A percentile compares a stretch with the other conserved stretches of the same genome.
Evolutionary conservation across 2,329 filamentous ascomycete species (phyloP).

Genomic region (Immersiporthe knoxdaviesiana): DNA sequence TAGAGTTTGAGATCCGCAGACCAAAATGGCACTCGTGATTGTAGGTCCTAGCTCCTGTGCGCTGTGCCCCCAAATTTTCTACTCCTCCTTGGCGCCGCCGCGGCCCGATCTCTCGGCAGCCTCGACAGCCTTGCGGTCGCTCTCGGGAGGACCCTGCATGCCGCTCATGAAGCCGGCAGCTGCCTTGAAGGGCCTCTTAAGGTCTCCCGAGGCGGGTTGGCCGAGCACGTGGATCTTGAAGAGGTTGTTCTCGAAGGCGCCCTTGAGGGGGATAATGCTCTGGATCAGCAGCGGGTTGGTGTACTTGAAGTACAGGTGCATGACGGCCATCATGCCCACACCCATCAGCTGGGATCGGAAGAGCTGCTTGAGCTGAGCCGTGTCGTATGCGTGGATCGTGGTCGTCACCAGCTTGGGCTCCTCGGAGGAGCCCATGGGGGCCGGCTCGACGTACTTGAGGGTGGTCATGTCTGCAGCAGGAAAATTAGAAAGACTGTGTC

Average conservation of each 20-base stretch:
- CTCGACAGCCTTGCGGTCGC: conserved; percentile 88
- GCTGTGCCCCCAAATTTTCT: conserved; percentile 43
- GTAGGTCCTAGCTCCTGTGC: conserved; percentile 3
- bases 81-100: conserved; percentile 74
- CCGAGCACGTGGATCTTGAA: conserved; percentile 95
- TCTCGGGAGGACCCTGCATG: conserved; percentile 72
- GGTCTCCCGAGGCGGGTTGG: conserved; percentile 82
- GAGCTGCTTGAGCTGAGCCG: conserved; percentile 77
- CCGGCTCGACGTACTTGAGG: conserved; percentile 97
- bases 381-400: conserved; percentile 94
- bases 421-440: conserved; percentile 89
- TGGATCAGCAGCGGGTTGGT: conserved; percentile 99
- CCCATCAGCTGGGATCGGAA: conserved; percentile 96
- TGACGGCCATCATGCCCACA: conserved; percentile 95
- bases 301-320: conserved; percentile 99
- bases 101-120: conserved; percentile 75
- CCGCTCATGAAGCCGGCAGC: conserved; percentile 80
- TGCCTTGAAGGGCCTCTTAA: conserved; percentile 95
- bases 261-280: conserved; percentile 97
- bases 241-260: conserved; percentile 91
- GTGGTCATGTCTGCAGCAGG: conserved; percentile 79
- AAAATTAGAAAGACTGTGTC: conserved; percentile 1
- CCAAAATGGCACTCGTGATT: not conserved
- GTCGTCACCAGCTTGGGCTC: conserved; percentile 96
- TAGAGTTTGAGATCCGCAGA: not conserved